phyloP scores from a whole-genome alignment of 768 basidiomycete species.

The Coprinopsis cinerea region DNA sequence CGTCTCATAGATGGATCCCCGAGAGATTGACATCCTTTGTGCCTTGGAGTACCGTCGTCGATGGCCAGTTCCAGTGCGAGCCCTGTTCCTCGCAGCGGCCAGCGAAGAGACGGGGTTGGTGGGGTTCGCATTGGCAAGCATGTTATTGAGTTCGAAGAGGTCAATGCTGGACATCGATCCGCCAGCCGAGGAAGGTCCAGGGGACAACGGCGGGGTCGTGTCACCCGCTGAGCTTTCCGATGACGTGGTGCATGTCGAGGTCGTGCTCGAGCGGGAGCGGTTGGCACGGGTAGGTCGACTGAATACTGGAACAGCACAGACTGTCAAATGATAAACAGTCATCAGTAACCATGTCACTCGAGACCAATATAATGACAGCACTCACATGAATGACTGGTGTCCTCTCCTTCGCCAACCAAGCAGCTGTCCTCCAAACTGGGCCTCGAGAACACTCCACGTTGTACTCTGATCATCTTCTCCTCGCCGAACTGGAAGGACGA shows the following conservation, averaged over 20 bases:
- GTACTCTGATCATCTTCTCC: constrained; percentile 63
- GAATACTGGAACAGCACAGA: constrained; percentile 51
- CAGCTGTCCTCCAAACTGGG: constrained; percentile 65
- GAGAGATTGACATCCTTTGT: constrained; percentile 37
- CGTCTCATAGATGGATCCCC: constrained; percentile 71
- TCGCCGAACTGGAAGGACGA: constrained; percentile 59
- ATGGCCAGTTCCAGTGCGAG: constrained; percentile 60
- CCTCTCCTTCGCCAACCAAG: constrained; percentile 63
- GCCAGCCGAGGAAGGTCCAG: constrained; percentile 59
- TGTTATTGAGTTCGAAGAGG: constrained; percentile 49
- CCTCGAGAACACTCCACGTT: constrained; percentile 54
- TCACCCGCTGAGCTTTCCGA: constrained; percentile 53
- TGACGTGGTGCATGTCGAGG: constrained; percentile 48
- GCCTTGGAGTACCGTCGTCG: constrained; percentile 64
- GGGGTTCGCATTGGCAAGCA: constrained; percentile 41
- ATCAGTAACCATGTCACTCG: constrained; percentile 12
- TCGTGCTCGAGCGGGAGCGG: constrained; percentile 53
- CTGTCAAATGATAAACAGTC: constrained; percentile 20
- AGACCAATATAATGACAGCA: constrained; percentile 6
- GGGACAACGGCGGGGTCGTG: constrained; percentile 59
- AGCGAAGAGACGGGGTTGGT: constrained; percentile 44
- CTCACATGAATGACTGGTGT: constrained; percentile 48
- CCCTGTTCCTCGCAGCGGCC: constrained; percentile 37
- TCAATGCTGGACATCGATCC: constrained; percentile 79
- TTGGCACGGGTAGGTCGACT: constrained; percentile 45